These are phyloP conservation scores for Pinus albicaulis DNA, from an alignment of 75 land plant genomes.

Conservation along the genomic window DNA sequence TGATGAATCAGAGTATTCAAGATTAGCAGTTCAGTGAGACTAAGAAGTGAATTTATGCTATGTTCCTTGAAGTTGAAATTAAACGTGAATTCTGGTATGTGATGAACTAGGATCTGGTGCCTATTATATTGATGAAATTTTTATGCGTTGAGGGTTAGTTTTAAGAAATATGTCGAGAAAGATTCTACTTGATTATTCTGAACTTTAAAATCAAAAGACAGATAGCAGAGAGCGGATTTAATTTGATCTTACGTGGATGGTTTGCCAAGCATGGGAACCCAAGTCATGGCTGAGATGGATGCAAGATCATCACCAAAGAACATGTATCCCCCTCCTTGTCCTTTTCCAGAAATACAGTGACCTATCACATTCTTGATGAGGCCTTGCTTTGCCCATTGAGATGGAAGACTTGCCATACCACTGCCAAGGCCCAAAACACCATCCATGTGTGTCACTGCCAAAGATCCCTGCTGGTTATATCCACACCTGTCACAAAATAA, in stretches of 20 bases:
- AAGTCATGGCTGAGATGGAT: too few relatives aligned
- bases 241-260: slow-evolving; percentile 23
- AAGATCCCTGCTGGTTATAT: slow-evolving; percentile 69
- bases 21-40: background rate
- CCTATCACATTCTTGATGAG: too few relatives aligned
- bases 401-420: slow-evolving; percentile 54
- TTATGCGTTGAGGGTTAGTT: background rate
- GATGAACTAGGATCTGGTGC: background rate
- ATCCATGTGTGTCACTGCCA: slow-evolving; percentile 46
- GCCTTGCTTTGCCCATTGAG: slow-evolving; percentile 41
- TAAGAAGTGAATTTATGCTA: background rate
- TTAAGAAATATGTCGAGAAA: background rate
- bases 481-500: slow-evolving; percentile 89
- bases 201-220: background rate
- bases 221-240: background rate
- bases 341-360: background rate
- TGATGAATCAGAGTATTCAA: too few relatives aligned
- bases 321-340: slow-evolving; percentile 54
- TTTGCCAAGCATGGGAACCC: slow-evolving; percentile 16
- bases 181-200: background rate
- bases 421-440: slow-evolving; percentile 82
- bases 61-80: background rate
- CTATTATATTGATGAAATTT: background rate
- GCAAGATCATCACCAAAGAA: slow-evolving; percentile 51
- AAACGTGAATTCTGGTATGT: background rate